Percentiles rank a stretch among this genome's conserved stretches.
Conservation (phyloP, 495 filamentous ascomycete genomes). For the Aspergillus kassunensis region DNA sequence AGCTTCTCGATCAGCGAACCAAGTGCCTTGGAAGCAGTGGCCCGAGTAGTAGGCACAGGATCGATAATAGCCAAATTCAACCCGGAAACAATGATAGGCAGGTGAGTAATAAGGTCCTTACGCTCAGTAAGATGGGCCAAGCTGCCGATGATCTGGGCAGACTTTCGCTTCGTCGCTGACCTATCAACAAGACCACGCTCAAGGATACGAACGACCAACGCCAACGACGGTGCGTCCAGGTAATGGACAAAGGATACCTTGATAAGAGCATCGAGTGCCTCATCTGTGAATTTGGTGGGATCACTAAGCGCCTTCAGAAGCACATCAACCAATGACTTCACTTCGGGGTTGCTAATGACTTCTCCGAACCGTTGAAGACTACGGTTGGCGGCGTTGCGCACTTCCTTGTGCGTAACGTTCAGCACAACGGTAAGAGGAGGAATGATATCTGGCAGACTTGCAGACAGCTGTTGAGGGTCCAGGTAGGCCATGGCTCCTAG, state of each 20-base stretch:
- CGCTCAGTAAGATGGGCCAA: constrained; percentile 94
- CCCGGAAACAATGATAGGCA: constrained; percentile 89
- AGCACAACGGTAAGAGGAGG: constrained; percentile 88
- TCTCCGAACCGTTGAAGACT: constrained; percentile 97
- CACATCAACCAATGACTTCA: constrained; percentile 84
- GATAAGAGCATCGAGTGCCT: constrained; percentile 88
- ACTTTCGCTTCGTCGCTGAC: constrained; percentile 91
- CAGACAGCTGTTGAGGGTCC: constrained; percentile 87
- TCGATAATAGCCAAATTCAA: constrained; percentile 86
- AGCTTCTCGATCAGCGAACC: constrained; percentile 95
- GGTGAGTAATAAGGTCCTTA: constrained; percentile 85
- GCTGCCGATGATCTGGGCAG: constrained; percentile 94
- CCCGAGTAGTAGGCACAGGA: constrained; percentile 93
- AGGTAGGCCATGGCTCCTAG: constrained; percentile 98
- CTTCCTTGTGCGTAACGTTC: constrained; percentile 97
- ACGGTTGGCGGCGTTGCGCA: constrained; percentile 84
- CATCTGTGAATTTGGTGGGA: constrained; percentile 95
- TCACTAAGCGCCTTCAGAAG: constrained; percentile 95
- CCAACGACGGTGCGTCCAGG: constrained; percentile 89
- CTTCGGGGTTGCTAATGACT: constrained; percentile 96
- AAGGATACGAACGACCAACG: constrained; percentile 89
- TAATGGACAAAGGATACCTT: constrained; percentile 96
- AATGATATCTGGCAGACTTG: constrained; percentile 92
- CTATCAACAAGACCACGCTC: constrained; percentile 87
- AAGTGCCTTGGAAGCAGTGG: constrained; percentile 92